These are phyloP conservation scores for Cucurbitaria berberidis DNA, from an alignment of 2,329 filamentous ascomycete species.

Conservation along the genomic window DNA sequence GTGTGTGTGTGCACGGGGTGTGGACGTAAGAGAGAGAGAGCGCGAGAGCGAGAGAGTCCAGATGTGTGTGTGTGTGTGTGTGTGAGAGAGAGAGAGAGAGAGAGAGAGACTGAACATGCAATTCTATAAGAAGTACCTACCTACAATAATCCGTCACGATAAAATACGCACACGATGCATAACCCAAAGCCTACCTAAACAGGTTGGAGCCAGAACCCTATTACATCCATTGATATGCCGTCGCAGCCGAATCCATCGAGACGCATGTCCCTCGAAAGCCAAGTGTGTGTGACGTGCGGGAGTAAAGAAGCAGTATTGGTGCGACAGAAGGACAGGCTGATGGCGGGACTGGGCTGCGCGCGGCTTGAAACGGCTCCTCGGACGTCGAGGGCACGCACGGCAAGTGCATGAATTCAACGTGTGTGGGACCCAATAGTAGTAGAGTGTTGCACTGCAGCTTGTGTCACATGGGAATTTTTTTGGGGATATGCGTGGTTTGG, in stretches of 20 bases:
- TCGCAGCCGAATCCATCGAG: conserved; percentile 2
- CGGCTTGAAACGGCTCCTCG: conserved; percentile 16
- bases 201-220: neutral
- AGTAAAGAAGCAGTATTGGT: conserved; percentile 24
- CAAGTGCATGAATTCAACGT: no score
- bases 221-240: neutral
- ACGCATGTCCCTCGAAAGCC: conserved; percentile 9
- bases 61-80: neutral
- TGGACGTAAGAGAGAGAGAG: neutral
- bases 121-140: no score
- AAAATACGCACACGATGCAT: no score
- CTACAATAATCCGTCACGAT: no score
- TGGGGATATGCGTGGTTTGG: neutral
- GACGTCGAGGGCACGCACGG: conserved; percentile 14
- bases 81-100: neutral
- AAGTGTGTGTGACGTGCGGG: conserved; percentile 15
- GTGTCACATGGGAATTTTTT: conserved; percentile 1
- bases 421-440: no score
- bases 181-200: neutral
- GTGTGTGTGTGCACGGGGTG: no score
- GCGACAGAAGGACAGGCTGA: conserved; percentile 11
- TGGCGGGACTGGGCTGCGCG: conserved; percentile 11
- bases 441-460: neutral
- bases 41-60: no score
- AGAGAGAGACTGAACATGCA: no score